phyloP scores from a whole-genome alignment of 768 basidiomycete genomes.

The Exidia glandulosa region DNA sequence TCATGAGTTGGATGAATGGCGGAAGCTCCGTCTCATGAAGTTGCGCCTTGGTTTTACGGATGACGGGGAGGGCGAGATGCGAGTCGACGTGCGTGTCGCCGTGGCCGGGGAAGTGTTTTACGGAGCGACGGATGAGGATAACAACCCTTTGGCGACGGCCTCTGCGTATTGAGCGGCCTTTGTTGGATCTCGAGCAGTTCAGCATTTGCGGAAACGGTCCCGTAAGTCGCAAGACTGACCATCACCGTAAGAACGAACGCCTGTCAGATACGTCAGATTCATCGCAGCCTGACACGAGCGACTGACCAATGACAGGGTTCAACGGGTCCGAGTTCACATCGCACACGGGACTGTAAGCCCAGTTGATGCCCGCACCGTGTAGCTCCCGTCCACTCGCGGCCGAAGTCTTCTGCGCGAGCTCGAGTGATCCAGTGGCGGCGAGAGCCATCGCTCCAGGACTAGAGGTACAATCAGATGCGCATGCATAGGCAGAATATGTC shows the following conservation, averaged over 20 bases:
- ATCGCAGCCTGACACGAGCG: not conserved
- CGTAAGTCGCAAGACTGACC: constrained; percentile 23
- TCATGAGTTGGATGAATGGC: constrained; percentile 42
- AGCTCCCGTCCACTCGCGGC: constrained; percentile 46
- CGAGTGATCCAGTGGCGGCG: constrained; percentile 39
- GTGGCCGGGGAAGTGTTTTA: constrained; percentile 68
- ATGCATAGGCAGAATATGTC: not conserved
- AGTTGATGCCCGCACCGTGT: constrained; percentile 52
- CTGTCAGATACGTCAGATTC: constrained; percentile 19
- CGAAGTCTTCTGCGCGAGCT: constrained; percentile 34
- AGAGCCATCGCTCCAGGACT: constrained; percentile 71
- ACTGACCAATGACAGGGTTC: constrained; percentile 62
- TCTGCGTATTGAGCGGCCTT: constrained; percentile 38
- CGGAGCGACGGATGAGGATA: constrained; percentile 41
- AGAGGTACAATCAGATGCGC: not conserved
- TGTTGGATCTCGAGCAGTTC: constrained; percentile 49
- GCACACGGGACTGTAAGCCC: constrained; percentile 59
- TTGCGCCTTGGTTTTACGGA: constrained; percentile 35
- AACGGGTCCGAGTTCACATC: constrained; percentile 58
- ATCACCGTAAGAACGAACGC: constrained; percentile 61
- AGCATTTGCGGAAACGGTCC: not conserved
- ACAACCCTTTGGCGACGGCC: constrained; percentile 39
- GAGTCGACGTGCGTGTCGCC: constrained; percentile 66
- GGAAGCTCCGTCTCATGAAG: constrained; percentile 41
- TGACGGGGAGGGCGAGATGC: constrained; percentile 52